phyloP scores from a whole-genome alignment of 768 basidiomycete genomes.

The Rhodotorula babjevae region DNA sequence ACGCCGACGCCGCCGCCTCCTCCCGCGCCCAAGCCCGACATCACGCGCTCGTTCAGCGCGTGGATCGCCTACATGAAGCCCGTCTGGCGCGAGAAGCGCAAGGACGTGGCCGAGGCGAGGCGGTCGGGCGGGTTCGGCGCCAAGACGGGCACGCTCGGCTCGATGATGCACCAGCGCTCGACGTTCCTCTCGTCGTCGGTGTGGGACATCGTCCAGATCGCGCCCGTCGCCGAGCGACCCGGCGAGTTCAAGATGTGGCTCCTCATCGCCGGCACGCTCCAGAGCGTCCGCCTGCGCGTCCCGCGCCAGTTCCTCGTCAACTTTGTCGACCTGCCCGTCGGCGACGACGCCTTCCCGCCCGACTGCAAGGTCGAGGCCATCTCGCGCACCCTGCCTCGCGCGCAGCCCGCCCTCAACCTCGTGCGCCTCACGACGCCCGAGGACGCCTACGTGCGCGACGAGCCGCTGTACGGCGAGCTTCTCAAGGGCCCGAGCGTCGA shows the following conservation, averaged over 20 bases:
- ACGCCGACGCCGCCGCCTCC: slow-evolving; percentile 7
- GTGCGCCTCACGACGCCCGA: slow-evolving; percentile 80
- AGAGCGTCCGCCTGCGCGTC: slow-evolving; percentile 75
- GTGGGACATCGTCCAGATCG: slow-evolving; percentile 91
- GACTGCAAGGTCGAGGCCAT: slow-evolving; percentile 57
- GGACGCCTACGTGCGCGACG: slow-evolving; percentile 72
- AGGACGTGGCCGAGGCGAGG: slow-evolving; percentile 48
- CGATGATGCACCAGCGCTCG: slow-evolving; percentile 48
- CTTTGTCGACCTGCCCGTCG: slow-evolving; percentile 63
- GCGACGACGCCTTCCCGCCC: slow-evolving; percentile 61
- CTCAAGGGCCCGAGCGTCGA: slow-evolving; percentile 92
- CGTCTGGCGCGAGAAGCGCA: slow-evolving; percentile 65
- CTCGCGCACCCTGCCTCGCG: slow-evolving; percentile 70
- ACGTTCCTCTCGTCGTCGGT: slow-evolving; percentile 57
- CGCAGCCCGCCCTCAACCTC: slow-evolving; percentile 68
- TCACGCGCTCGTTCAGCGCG: slow-evolving; percentile 60
- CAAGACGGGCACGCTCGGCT: slow-evolving; percentile 48
- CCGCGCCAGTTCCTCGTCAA: slow-evolving; percentile 92
- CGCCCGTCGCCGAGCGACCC: slow-evolving; percentile 46
- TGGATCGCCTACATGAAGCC: slow-evolving; percentile 74
- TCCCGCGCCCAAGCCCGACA: slow-evolving; percentile 56
- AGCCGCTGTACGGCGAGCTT: slow-evolving; percentile 85
- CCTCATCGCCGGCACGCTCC: slow-evolving; percentile 69
- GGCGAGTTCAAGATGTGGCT: slow-evolving; percentile 89
- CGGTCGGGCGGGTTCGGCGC: slow-evolving; percentile 47